These are phyloP conservation scores for Fusarium equiseti DNA, from an alignment of 2,329 filamentous ascomycete species.

Conservation along the genomic window DNA sequence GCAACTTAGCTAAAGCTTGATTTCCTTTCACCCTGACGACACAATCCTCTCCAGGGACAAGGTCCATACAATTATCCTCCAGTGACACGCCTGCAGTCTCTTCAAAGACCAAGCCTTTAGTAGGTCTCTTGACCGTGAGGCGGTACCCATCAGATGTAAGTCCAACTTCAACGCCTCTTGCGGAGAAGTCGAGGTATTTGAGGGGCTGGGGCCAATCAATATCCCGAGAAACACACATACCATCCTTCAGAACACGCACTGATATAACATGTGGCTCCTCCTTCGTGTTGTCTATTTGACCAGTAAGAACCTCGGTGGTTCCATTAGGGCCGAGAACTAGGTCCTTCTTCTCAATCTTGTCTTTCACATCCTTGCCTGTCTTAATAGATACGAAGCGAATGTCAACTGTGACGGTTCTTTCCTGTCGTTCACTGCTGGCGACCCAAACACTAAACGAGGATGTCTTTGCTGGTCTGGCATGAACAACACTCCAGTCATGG, in stretches of 20 bases:
- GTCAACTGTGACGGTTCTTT: background rate
- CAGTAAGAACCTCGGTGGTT: background rate
- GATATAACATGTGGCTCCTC: slow-evolving; percentile 1
- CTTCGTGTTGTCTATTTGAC: background rate
- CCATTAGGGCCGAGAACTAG: background rate
- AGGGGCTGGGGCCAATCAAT: background rate
- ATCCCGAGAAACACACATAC: background rate
- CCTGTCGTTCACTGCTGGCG: background rate
- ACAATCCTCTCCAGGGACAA: background rate
- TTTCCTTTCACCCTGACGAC: too few relatives aligned
- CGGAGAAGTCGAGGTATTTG: background rate
- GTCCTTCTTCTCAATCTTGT: background rate
- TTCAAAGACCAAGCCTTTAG: background rate
- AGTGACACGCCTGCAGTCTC: background rate
- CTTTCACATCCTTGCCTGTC: background rate
- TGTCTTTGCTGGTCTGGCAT: slow-evolving; percentile 4
- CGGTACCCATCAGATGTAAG: background rate
- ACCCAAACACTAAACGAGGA: background rate
- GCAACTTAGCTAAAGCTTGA: too few relatives aligned
- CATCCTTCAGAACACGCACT: background rate
- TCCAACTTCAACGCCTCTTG: background rate
- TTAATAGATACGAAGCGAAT: slow-evolving; percentile 3
- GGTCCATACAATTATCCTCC: background rate
- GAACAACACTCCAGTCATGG: slow-evolving; percentile 12
- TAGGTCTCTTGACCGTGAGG: background rate